A percentile compares a stretch with the other conserved stretches of the same genome.
These are phyloP conservation scores for Aspergillus japonicus DNA, from an alignment of 2,329 filamentous ascomycete species.

Conservation along the genomic window DNA sequence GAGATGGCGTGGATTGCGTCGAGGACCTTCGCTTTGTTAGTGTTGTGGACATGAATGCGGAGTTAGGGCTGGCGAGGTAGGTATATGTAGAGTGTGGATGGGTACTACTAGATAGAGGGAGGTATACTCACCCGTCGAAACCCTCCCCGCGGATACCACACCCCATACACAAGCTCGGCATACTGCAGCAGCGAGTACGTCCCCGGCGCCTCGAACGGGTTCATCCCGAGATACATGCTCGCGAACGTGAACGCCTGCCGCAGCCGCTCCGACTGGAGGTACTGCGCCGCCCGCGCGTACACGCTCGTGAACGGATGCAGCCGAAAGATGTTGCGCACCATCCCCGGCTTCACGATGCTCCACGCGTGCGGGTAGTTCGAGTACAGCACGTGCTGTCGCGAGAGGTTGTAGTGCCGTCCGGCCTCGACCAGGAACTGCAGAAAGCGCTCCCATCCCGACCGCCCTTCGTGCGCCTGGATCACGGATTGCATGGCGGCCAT, in stretches of 20 bases:
- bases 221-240: constrained; percentile 84
- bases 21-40: constrained; percentile 46
- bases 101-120: too few species aligned
- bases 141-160: constrained; percentile 66
- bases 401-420: constrained; percentile 69
- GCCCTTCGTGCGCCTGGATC: constrained; percentile 71
- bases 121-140: constrained; percentile 51
- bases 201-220: constrained; percentile 70
- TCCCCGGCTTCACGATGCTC: constrained; percentile 58
- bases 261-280: constrained; percentile 69
- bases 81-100: too few species aligned
- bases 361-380: constrained; percentile 64
- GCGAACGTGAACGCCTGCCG: constrained; percentile 72
- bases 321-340: constrained; percentile 58
- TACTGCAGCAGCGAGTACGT: constrained; percentile 74
- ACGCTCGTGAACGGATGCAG: constrained; percentile 72
- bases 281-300: constrained; percentile 62
- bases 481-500: constrained; percentile 68
- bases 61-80: too few species aligned
- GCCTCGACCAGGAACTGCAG: constrained; percentile 65
- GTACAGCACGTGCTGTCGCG: constrained; percentile 63
- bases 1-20: constrained; percentile 64
- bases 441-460: constrained; percentile 68
- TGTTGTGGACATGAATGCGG: neutral
- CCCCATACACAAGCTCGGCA: constrained; percentile 71